Evolutionary conservation across 2,329 filamentous ascomycete genomes (phyloP).

Genomic region (Onygenales sp.): DNA sequence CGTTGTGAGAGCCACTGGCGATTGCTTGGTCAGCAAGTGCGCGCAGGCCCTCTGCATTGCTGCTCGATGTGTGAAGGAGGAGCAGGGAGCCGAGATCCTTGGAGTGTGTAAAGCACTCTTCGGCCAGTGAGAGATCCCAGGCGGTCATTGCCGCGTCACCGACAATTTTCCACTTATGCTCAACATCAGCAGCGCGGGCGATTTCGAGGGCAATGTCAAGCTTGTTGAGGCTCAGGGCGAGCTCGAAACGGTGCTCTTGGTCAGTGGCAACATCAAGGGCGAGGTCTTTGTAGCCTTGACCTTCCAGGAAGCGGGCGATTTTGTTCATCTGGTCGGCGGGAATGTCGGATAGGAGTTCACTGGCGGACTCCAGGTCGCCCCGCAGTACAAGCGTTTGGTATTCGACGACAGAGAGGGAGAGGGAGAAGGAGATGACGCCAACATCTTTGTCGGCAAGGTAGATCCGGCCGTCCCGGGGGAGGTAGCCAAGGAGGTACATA

Average conservation of each 20-base stretch:
- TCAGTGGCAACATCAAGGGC: constrained; percentile 92
- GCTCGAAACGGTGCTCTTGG: constrained; percentile 90
- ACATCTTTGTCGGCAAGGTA: constrained; percentile 97
- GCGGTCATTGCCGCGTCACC: constrained; percentile 78
- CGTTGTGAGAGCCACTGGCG: constrained; percentile 72
- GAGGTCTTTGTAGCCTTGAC: constrained; percentile 92
- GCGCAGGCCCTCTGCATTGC: constrained; percentile 64
- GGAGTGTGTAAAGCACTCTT: constrained; percentile 85
- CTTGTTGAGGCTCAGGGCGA: constrained; percentile 73
- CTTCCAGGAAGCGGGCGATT: constrained; percentile 93
- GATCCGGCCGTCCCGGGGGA: constrained; percentile 87
- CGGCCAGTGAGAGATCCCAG: constrained; percentile 81
- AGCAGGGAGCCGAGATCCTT: constrained; percentile 85
- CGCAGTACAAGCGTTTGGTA: constrained; percentile 95
- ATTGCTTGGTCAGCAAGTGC: constrained; percentile 66
- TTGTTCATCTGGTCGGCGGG: constrained; percentile 95
- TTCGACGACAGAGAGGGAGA: constrained; percentile 87
- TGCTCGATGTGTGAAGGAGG: constrained; percentile 78
- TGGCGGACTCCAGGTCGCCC: constrained; percentile 83
- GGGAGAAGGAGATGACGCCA: constrained; percentile 75
- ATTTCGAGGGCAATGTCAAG: constrained; percentile 78
- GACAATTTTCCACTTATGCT: constrained; percentile 98
- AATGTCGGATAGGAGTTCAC: constrained; percentile 73
- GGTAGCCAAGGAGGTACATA: constrained; percentile 91
- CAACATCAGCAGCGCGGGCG: constrained; percentile 71